phyloP scores from a whole-genome alignment of 1,139 yeast genomes.

The Candida sp. region DNA sequence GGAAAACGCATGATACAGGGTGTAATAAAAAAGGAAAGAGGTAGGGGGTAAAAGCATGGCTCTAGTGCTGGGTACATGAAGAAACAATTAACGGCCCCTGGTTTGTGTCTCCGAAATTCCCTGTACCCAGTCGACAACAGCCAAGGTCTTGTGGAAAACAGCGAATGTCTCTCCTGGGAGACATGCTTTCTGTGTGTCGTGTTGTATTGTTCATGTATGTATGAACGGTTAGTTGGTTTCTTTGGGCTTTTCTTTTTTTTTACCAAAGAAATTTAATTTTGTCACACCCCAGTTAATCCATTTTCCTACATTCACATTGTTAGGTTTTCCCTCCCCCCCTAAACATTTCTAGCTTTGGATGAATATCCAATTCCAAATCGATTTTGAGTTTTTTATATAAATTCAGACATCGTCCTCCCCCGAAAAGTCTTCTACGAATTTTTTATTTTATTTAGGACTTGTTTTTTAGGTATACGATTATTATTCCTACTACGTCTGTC shows the following conservation, averaged over 20 bases:
- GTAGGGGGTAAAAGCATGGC: no score
- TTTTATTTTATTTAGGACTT: neutral
- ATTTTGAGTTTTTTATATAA: neutral
- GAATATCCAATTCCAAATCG: neutral
- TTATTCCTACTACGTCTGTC: neutral
- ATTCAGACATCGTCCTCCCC: neutral
- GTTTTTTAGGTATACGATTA: neutral
- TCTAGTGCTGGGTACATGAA: no score
- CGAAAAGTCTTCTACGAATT: neutral
- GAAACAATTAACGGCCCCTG: no score
- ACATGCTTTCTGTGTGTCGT: neutral
- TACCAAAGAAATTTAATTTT: neutral
- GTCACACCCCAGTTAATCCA: slow-evolving; percentile 4
- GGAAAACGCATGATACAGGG: neutral
- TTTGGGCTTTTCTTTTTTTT: neutral
- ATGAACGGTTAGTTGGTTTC: slow-evolving; percentile 1
- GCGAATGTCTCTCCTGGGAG: neutral
- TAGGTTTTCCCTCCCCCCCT: neutral
- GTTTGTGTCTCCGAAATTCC: neutral
- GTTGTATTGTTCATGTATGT: slow-evolving; percentile 1
- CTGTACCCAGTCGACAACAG: neutral
- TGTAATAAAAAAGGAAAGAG: no score
- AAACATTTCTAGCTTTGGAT: neutral
- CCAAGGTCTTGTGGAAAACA: no score
- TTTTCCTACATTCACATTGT: neutral